phyloP scores from a whole-genome alignment of 176 grass and related monocot species.

The Elymus sibiricus region DNA sequence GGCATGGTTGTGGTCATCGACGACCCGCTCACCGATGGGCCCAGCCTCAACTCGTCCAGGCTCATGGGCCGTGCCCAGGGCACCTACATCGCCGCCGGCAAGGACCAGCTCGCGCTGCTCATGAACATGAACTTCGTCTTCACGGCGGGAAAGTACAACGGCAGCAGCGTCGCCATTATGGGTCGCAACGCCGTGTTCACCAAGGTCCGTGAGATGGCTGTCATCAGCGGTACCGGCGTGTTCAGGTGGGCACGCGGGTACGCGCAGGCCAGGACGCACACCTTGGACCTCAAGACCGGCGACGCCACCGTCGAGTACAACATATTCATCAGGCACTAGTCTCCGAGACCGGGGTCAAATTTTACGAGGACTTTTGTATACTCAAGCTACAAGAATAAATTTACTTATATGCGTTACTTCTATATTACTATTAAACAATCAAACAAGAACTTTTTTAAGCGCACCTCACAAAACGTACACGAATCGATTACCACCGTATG shows the following conservation, averaged over 20 bases:
- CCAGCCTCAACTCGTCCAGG: not conserved
- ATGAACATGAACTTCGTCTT: slow-evolving; percentile 5
- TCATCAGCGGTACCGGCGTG: not conserved
- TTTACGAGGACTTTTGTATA: too few species aligned
- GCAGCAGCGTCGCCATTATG: not conserved
- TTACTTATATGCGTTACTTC: too few species aligned
- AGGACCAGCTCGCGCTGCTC: not conserved
- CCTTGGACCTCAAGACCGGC: not conserved
- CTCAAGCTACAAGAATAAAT: too few species aligned
- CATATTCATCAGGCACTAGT: not conserved
- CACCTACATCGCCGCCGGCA: not conserved
- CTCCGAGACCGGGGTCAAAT: too few species aligned
- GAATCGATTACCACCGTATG: too few species aligned
- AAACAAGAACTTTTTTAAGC: too few species aligned
- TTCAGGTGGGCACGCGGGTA: not conserved
- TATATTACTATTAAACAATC: too few species aligned
- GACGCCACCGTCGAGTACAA: not conserved
- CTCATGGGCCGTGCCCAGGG: not conserved
- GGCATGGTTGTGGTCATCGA: not conserved
- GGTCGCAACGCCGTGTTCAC: not conserved
- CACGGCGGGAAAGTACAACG: not conserved
- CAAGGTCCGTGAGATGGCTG: not conserved
- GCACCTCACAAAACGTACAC: too few species aligned
- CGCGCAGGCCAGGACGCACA: not conserved
- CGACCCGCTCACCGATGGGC: not conserved